phyloP scores from a whole-genome alignment of 768 basidiomycete genomes.

The Lentinula lateritia region DNA sequence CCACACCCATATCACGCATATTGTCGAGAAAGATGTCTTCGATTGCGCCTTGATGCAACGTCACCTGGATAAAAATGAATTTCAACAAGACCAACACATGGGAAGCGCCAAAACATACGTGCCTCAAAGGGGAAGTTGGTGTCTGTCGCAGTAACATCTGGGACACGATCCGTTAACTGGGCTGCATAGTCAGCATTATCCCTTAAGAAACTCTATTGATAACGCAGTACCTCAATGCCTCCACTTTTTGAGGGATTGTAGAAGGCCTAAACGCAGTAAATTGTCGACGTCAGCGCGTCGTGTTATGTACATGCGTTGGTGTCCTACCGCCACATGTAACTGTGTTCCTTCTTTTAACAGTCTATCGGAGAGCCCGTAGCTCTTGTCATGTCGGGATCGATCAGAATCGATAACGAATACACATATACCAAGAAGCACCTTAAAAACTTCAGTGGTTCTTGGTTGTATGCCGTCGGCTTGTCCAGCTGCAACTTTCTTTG shows the following conservation, averaged over 20 bases:
- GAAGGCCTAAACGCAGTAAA: conserved; percentile 46
- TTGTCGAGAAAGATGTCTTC: conserved; percentile 56
- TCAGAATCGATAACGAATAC: background rate
- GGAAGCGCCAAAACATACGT: background rate
- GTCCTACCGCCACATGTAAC: conserved; percentile 61
- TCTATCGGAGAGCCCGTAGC: conserved; percentile 69
- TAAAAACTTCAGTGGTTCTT: conserved; percentile 47
- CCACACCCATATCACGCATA: conserved; percentile 38
- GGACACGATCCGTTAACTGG: conserved; percentile 57
- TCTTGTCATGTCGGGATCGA: conserved; percentile 31
- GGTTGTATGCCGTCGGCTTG: conserved; percentile 61
- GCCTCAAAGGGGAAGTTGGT: conserved; percentile 75
- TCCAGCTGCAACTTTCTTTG: conserved; percentile 43
- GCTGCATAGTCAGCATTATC: background rate
- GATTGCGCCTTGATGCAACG: conserved; percentile 60
- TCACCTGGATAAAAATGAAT: conserved; percentile 29
- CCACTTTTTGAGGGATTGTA: conserved; percentile 62
- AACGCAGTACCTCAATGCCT: conserved; percentile 50
- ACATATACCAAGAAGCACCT: conserved; percentile 26
- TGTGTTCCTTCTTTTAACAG: conserved; percentile 61
- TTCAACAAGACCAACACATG: background rate
- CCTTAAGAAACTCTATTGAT: conserved; percentile 1
- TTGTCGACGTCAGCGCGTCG: background rate
- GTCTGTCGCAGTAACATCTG: conserved; percentile 55
- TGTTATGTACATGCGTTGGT: background rate